A percentile compares a stretch with the other conserved stretches of the same genome.
These are phyloP conservation scores for Alectoria sarmentosa DNA, from an alignment of 495 filamentous ascomycete species.

Conservation along the genomic window DNA sequence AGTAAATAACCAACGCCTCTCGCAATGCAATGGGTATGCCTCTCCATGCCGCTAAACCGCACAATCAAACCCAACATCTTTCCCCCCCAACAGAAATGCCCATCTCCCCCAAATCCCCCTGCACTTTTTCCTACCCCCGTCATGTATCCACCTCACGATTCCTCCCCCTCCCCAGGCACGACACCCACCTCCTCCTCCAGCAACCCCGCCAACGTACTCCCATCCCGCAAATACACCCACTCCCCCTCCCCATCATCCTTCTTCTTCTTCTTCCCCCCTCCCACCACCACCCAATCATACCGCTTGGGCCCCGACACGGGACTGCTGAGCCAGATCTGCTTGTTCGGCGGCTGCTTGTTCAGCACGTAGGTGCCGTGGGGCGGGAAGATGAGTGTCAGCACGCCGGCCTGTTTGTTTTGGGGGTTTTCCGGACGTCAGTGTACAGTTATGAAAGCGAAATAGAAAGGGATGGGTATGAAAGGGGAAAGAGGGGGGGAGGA, in stretches of 20 bases:
- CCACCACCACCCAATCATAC: slow-evolving; percentile 75
- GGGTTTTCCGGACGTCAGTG: too few species aligned
- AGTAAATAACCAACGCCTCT: background rate
- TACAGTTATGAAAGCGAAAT: too few species aligned
- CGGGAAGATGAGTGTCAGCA: slow-evolving; percentile 64
- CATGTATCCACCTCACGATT: background rate
- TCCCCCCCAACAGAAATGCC: background rate
- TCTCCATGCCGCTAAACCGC: slow-evolving; percentile 7
- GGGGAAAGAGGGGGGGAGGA: slow-evolving; percentile 3
- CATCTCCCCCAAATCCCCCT: background rate
- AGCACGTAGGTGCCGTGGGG: slow-evolving; percentile 74
- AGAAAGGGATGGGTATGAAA: too few species aligned
- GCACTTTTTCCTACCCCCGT: background rate
- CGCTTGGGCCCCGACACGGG: slow-evolving; percentile 88
- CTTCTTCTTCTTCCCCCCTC: too few species aligned
- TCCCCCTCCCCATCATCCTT: slow-evolving; percentile 52
- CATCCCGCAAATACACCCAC: slow-evolving; percentile 86
- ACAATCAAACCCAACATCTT: background rate
- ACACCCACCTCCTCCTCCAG: slow-evolving; percentile 57
- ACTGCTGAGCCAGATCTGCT: slow-evolving; percentile 95
- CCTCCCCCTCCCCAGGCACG: slow-evolving; percentile 9
- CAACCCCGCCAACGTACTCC: slow-evolving; percentile 61
- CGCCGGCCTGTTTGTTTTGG: slow-evolving; percentile 57
- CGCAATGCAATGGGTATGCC: slow-evolving; percentile 3
- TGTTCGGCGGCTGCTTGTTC: slow-evolving; percentile 97